Conservation (phyloP, 129 eudicot genomes). For the Flaveria trinervia region DNA sequence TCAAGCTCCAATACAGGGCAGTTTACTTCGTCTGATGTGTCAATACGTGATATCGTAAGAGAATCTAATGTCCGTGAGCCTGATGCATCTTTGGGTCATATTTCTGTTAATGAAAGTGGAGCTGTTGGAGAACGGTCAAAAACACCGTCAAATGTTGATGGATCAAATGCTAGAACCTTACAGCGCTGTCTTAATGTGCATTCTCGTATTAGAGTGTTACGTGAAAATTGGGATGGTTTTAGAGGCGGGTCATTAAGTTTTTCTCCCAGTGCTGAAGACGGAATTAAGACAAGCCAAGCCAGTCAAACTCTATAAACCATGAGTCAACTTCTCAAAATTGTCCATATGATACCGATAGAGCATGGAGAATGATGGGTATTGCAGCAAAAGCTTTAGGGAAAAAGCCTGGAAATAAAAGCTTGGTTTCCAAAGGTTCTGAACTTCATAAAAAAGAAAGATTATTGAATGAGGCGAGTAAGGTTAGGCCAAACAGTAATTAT, state of each 20-base stretch:
- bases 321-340: constrained; percentile 22
- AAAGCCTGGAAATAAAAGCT: constrained; percentile 20
- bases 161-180: constrained; percentile 57
- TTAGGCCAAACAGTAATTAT: constrained; percentile 23
- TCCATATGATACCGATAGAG: constrained; percentile 49
- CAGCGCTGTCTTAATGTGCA: constrained; percentile 57
- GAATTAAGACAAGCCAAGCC: neutral
- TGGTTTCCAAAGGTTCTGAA: constrained; percentile 26
- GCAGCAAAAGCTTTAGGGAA: constrained; percentile 57
- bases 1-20: neutral
- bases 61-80: constrained; percentile 31
- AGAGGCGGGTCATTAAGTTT: constrained; percentile 61
- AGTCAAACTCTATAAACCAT: constrained; percentile 26
- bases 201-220: constrained; percentile 59
- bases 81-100: constrained; percentile 24
- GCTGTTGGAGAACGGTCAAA: constrained; percentile 23
- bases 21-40: constrained; percentile 35
- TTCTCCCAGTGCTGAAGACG: constrained; percentile 9
- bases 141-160: constrained; percentile 12
- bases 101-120: constrained; percentile 20
- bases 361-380: constrained; percentile 80
- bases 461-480: constrained; percentile 25
- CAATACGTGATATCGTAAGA: constrained; percentile 56
- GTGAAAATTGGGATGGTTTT: constrained; percentile 73
- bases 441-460: constrained; percentile 25